These are phyloP conservation scores for Sophora flavescens DNA, from an alignment of 306 rosid species.

Conservation along the genomic window DNA sequence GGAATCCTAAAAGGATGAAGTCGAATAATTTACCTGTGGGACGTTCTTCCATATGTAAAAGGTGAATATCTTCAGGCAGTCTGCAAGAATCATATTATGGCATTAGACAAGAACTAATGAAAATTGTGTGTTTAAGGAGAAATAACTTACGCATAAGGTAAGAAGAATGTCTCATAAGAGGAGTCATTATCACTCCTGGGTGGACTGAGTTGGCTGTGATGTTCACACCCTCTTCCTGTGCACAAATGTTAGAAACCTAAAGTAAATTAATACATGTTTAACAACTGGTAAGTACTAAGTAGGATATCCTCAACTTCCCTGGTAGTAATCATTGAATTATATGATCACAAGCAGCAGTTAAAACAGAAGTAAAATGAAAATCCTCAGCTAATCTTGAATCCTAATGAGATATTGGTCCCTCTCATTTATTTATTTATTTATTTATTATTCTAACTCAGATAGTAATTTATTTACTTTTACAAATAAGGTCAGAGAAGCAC, in stretches of 20 bases:
- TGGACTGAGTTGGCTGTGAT: constrained; percentile 85
- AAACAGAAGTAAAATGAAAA: neutral
- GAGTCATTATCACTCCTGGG: constrained; percentile 94
- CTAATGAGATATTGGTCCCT: neutral
- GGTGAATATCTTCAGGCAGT: constrained; percentile 59
- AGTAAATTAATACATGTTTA: constrained; percentile 5
- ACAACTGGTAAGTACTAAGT: neutral
- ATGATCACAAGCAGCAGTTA: neutral
- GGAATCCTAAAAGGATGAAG: neutral
- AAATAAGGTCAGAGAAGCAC: neutral
- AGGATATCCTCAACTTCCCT: neutral
- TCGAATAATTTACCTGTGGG: constrained; percentile 66
- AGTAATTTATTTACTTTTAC: neutral
- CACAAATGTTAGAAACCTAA: constrained; percentile 24
- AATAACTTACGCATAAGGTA: constrained; percentile 69
- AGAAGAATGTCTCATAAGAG: constrained; percentile 91
- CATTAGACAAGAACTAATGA: neutral
- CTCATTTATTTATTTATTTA: neutral
- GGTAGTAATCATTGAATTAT: neutral
- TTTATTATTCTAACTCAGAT: too few species aligned
- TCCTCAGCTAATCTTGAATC: neutral
- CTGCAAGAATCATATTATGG: constrained; percentile 45
- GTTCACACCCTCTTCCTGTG: constrained; percentile 87
- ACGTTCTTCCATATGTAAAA: constrained; percentile 86
- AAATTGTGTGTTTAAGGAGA: neutral